Percentiles rank a stretch among this genome's conserved stretches.
Conservation (phyloP, 495 filamentous ascomycete genomes). For the Collariella sp. region DNA sequence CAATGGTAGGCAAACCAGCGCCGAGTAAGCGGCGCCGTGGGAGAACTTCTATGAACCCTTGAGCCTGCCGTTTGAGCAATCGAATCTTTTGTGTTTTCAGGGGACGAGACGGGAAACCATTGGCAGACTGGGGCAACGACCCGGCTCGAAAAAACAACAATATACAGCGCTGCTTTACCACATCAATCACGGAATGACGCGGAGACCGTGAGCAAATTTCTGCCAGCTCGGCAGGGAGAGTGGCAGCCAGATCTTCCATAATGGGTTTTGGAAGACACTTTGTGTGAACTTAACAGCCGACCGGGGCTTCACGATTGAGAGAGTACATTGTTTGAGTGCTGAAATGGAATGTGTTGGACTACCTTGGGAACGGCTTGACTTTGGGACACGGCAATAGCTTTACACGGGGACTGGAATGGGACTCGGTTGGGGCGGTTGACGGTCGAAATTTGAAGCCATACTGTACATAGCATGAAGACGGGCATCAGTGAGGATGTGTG, state of each 20-base stretch:
- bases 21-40: not conserved
- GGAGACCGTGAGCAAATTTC: too few species aligned
- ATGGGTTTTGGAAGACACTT: not conserved
- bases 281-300: not conserved
- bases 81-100: conserved; percentile 5
- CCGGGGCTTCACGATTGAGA: not conserved
- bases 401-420: not conserved
- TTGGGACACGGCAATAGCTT: not conserved
- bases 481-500: not conserved
- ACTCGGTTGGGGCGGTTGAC: not conserved
- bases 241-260: not conserved
- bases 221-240: too few species aligned
- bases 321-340: not conserved
- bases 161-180: too few species aligned
- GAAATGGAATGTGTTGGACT: not conserved
- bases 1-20: conserved; percentile 16
- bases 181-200: too few species aligned
- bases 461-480: not conserved
- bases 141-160: too few species aligned
- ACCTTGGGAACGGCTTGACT: not conserved
- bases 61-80: not conserved
- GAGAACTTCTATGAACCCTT: not conserved
- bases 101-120: not conserved
- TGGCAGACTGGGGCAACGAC: not conserved
- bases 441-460: not conserved